A percentile compares a stretch with the other conserved stretches of the same genome.
Evolutionary conservation across 1,284 basidiomycete genomes (phyloP).

Genomic region (Apiotrichum domesticum): DNA sequence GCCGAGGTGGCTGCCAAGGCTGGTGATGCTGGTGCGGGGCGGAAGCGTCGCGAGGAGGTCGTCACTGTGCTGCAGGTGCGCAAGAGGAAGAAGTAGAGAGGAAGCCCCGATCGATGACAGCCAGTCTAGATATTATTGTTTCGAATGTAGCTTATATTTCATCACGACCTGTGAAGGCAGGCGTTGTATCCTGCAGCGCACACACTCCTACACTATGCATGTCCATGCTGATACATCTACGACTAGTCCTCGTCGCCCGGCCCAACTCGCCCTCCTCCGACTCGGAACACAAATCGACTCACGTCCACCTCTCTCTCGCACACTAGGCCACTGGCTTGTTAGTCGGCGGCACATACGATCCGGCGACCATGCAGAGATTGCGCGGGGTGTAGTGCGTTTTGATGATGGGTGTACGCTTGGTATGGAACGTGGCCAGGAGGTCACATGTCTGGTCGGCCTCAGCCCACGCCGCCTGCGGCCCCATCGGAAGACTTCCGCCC

Average conservation of each 20-base stretch:
- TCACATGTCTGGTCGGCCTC: constrained; percentile 54
- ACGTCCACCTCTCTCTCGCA: not conserved
- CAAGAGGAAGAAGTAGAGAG: constrained; percentile 41
- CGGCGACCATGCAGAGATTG: constrained; percentile 86
- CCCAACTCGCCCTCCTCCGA: too few relatives aligned
- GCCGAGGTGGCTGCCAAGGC: constrained; percentile 22
- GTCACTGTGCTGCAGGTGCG: constrained; percentile 46
- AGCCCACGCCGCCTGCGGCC: constrained; percentile 28
- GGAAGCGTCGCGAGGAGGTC: constrained; percentile 32
- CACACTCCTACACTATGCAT: constrained; percentile 17
- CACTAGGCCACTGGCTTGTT: constrained; percentile 13
- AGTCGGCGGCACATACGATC: constrained; percentile 49
- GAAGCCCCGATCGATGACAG: not conserved
- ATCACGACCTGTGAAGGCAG: too few relatives aligned
- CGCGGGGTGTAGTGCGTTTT: constrained; percentile 91
- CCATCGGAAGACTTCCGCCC: constrained; percentile 29
- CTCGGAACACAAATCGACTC: too few relatives aligned
- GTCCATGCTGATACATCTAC: constrained; percentile 5
- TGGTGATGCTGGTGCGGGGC: not conserved
- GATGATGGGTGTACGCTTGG: constrained; percentile 87
- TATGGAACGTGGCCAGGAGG: constrained; percentile 82
- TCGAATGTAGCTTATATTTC: too few relatives aligned
- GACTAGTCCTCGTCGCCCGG: not conserved
- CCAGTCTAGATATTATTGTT: too few relatives aligned
- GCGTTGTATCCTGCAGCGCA: too few relatives aligned